Conservation (phyloP, 192 early-diverging fungal genomes). For the Rhizophagus prolifer region DNA sequence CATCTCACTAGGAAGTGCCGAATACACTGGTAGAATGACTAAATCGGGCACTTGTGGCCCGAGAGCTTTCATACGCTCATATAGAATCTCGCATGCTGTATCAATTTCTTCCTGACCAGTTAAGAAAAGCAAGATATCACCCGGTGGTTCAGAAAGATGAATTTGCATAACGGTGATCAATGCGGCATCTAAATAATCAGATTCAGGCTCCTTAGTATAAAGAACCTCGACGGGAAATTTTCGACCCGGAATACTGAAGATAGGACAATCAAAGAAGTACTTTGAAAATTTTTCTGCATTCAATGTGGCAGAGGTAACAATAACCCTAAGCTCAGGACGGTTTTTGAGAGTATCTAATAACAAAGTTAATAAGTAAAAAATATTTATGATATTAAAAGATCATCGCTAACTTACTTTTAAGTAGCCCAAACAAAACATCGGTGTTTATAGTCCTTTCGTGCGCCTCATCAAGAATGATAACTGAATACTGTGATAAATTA, state of each 20-base stretch:
- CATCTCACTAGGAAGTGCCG: conserved; percentile 90
- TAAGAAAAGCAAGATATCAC: conserved; percentile 94
- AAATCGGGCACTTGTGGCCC: conserved; percentile 70
- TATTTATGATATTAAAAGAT: neutral
- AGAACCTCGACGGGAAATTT: conserved; percentile 94
- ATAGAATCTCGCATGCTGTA: conserved; percentile 67
- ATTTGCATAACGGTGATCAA: conserved; percentile 97
- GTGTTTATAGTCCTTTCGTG: conserved; percentile 97
- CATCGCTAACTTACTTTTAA: conserved; percentile 60
- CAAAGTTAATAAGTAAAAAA: neutral
- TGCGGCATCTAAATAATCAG: conserved; percentile 91
- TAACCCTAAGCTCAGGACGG: conserved; percentile 89
- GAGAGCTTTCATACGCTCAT: conserved; percentile 70
- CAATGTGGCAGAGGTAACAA: conserved; percentile 93
- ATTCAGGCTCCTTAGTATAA: conserved; percentile 92
- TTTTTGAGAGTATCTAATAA: conserved; percentile 58
- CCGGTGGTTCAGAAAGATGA: conserved; percentile 88
- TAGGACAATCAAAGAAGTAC: conserved; percentile 90
- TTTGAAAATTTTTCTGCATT: conserved; percentile 92
- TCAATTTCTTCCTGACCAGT: conserved; percentile 99
- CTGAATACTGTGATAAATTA: conserved; percentile 81
- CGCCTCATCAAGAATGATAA: conserved; percentile 96
- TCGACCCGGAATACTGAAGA: conserved; percentile 94
- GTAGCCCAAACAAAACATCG: conserved; percentile 92
- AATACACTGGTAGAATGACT: conserved; percentile 91